Evolutionary conservation across 1,139 yeast species (phyloP).

Genomic region (Arxiozyma bovina): DNA sequence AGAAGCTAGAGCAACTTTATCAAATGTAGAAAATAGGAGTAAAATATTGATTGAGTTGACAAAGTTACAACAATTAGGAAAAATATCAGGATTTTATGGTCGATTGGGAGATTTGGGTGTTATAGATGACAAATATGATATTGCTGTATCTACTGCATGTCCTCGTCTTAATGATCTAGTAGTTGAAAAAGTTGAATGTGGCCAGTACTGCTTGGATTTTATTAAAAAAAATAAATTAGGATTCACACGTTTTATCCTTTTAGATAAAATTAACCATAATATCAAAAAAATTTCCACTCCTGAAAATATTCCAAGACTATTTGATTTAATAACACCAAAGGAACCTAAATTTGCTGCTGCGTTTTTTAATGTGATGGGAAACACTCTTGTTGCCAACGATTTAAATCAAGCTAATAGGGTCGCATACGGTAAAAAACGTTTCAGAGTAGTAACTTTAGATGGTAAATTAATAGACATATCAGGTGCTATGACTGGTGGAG

Average conservation of each 20-base stretch:
- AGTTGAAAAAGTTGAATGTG: conserved; percentile 88
- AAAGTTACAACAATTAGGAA: conserved; percentile 68
- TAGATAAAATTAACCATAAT: conserved; percentile 62
- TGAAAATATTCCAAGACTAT: conserved; percentile 65
- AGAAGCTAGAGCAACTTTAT: conserved; percentile 54
- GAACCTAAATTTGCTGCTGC: conserved; percentile 73
- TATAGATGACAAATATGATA: conserved; percentile 79
- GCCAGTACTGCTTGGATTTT: conserved; percentile 84
- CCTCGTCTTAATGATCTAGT: conserved; percentile 88
- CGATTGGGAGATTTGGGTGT: conserved; percentile 84
- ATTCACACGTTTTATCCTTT: conserved; percentile 76
- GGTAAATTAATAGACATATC: conserved; percentile 92
- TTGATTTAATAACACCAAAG: conserved; percentile 67
- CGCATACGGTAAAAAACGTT: conserved; percentile 76
- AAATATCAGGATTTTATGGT: conserved; percentile 81
- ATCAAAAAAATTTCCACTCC: conserved; percentile 63
- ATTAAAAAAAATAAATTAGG: conserved; percentile 80
- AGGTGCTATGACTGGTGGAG: conserved; percentile 98
- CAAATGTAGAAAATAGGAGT: conserved; percentile 56
- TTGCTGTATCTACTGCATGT: conserved; percentile 92
- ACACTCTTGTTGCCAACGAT: conserved; percentile 78
- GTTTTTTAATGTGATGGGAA: conserved; percentile 75
- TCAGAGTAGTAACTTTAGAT: conserved; percentile 85
- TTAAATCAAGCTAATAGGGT: conserved; percentile 76
- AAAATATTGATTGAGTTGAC: conserved; percentile 63